Conservation (phyloP, 2,329 filamentous ascomycete species). For the Fusarium chuoi region DNA sequence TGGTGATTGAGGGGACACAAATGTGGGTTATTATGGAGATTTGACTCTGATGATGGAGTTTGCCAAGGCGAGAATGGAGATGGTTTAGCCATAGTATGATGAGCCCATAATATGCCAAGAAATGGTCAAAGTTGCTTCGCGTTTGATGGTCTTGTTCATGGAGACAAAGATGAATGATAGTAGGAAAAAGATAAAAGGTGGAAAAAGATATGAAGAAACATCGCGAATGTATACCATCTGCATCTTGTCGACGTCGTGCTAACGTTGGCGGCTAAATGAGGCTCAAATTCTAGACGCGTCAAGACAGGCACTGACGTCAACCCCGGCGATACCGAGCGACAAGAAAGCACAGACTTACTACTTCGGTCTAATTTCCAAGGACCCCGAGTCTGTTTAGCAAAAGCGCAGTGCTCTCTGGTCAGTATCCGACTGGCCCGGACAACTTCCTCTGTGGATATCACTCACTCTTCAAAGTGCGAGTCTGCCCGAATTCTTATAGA, state of each 20-base stretch:
- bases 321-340: constrained; percentile 23
- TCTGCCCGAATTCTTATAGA: constrained; percentile 1
- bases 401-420: background rate
- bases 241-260: background rate
- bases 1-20: constrained; percentile 17
- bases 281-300: constrained; percentile 7
- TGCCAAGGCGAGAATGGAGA: constrained; percentile 21
- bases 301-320: constrained; percentile 24
- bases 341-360: constrained; percentile 14
- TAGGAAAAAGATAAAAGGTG: accelerated
- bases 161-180: accelerated
- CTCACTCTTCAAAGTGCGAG: background rate
- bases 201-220: background rate
- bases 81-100: constrained; percentile 30
- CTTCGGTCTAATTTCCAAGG: constrained; percentile 25
- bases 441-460: background rate
- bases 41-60: constrained; percentile 11
- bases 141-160: background rate
- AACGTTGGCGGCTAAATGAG: constrained; percentile 25
- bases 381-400: background rate
- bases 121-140: background rate
- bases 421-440: constrained; percentile 26
- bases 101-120: constrained; percentile 13
- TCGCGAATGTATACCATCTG: background rate
- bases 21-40: constrained; percentile 29